These are phyloP conservation scores for Podosphaera xanthii DNA, from an alignment of 2,329 filamentous ascomycete species.

Conservation along the genomic window DNA sequence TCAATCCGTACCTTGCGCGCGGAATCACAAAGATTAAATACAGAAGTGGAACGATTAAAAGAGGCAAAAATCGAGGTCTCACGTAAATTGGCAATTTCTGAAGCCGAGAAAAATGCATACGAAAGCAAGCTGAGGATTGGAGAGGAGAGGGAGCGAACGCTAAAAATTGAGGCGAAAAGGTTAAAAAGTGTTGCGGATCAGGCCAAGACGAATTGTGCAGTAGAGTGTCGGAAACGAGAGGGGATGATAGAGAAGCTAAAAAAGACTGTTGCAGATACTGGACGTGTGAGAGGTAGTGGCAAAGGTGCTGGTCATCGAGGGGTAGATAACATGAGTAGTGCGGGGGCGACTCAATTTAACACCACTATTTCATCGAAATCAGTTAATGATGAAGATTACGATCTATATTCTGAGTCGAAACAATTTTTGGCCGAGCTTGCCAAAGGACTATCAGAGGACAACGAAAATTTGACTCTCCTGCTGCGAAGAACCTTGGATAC, in stretches of 20 bases:
- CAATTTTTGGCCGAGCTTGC: constrained; percentile 73
- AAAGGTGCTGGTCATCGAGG: constrained; percentile 30
- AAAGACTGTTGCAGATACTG: constrained; percentile 55
- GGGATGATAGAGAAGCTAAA: constrained; percentile 75
- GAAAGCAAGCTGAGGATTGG: constrained; percentile 49
- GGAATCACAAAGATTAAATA: constrained; percentile 50
- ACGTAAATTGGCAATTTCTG: constrained; percentile 31
- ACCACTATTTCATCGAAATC: background rate
- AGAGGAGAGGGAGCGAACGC: constrained; percentile 47
- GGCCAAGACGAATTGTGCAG: constrained; percentile 66
- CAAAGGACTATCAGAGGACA: constrained; percentile 71
- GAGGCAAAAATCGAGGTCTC: constrained; percentile 31
- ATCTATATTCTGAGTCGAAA: constrained; percentile 67
- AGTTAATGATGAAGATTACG: constrained; percentile 33
- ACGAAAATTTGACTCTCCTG: constrained; percentile 56
- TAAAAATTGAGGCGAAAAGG: constrained; percentile 65
- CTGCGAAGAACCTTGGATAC: constrained; percentile 48
- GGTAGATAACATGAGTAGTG: constrained; percentile 26
- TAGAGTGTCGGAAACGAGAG: constrained; percentile 77
- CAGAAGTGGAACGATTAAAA: constrained; percentile 37
- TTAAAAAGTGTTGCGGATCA: constrained; percentile 64
- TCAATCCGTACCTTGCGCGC: constrained; percentile 55
- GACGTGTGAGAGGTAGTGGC: constrained; percentile 33
- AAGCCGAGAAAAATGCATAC: constrained; percentile 48
- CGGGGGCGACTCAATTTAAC: constrained; percentile 22